Evolutionary conservation across 2,329 filamentous ascomycete species (phyloP).

Genomic region (Botrytis medusae): DNA sequence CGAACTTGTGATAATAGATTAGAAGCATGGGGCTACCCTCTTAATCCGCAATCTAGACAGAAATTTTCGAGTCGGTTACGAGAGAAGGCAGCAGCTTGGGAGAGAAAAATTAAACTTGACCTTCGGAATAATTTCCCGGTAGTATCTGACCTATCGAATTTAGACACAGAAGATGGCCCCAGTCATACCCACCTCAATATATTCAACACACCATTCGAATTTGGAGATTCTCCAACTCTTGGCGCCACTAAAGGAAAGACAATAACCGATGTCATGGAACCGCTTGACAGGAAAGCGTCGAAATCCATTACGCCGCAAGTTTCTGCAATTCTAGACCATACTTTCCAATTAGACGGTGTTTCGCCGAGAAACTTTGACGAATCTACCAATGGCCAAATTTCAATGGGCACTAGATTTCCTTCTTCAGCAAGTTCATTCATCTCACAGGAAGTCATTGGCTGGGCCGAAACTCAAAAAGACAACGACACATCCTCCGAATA

Average conservation of each 20-base stretch:
- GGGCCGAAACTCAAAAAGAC: background rate
- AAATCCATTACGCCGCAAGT: background rate
- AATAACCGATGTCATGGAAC: background rate
- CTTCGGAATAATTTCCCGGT: background rate
- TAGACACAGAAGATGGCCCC: background rate
- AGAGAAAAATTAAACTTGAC: background rate
- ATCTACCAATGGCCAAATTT: background rate
- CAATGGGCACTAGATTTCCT: background rate
- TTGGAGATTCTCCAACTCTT: constrained; percentile 10
- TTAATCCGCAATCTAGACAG: constrained; percentile 16
- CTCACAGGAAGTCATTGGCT: background rate
- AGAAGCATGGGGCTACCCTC: constrained; percentile 13
- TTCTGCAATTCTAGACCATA: background rate
- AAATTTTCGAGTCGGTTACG: constrained; percentile 2
- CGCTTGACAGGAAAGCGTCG: background rate
- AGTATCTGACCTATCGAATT: background rate
- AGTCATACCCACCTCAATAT: background rate
- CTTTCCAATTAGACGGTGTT: background rate
- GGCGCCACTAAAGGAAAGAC: background rate
- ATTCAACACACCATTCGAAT: background rate
- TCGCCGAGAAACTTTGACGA: background rate
- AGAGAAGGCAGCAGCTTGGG: constrained; percentile 1
- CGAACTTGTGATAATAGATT: constrained; percentile 18
- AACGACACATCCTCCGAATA: background rate
- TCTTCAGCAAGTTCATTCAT: background rate